phyloP scores from a whole-genome alignment of 495 filamentous ascomycete species.

The Podospora australis region DNA sequence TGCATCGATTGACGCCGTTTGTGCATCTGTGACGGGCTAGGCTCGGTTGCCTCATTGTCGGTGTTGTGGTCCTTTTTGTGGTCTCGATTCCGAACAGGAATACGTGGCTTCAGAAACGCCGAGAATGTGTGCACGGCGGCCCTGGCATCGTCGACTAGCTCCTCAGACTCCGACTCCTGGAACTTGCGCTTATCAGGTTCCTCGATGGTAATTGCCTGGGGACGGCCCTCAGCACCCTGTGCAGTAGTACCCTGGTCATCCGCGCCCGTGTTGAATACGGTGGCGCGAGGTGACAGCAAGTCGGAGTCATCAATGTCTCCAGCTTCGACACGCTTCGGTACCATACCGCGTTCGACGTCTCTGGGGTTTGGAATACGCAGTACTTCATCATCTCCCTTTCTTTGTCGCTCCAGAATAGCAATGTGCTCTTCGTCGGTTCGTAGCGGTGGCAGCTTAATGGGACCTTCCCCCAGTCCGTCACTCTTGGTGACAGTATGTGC shows the following conservation, averaged over 20 bases:
- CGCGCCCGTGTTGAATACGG: conserved; percentile 11
- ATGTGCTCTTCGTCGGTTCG: conserved; percentile 71
- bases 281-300: conserved; percentile 7
- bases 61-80: conserved; percentile 16
- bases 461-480: conserved; percentile 32
- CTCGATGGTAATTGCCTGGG: conserved; percentile 58
- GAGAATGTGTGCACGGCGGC: conserved; percentile 27
- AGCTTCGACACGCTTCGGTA: conserved; percentile 56
- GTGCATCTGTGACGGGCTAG: background rate
- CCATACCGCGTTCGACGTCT: conserved; percentile 73
- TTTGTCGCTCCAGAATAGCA: conserved; percentile 76
- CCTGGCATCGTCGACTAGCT: conserved; percentile 29
- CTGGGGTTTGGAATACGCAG: conserved; percentile 81
- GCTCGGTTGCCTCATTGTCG: conserved; percentile 8
- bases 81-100: conserved; percentile 16
- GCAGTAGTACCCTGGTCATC: conserved; percentile 16
- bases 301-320: conserved; percentile 29
- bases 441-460: conserved; percentile 41
- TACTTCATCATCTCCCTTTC: conserved; percentile 63
- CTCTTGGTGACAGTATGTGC: conserved; percentile 52
- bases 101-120: conserved; percentile 28
- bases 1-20: conserved; percentile 24
- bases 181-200: conserved; percentile 45
- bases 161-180: conserved; percentile 22
- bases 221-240: conserved; percentile 28